These are phyloP conservation scores for Metarhizium robertsii DNA, from an alignment of 2,329 filamentous ascomycete genomes.

Conservation along the genomic window DNA sequence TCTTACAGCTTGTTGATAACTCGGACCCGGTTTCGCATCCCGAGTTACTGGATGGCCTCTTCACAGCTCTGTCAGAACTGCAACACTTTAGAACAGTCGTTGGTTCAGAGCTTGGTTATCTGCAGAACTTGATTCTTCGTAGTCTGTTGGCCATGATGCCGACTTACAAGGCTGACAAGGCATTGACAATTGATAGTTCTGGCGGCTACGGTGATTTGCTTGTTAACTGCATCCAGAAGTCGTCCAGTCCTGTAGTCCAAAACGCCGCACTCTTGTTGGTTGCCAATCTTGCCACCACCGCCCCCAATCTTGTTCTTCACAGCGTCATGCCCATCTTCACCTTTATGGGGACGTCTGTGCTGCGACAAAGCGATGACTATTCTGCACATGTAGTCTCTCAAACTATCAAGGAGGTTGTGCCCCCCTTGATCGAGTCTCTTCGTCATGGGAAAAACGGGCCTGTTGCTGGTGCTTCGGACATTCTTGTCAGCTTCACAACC, in stretches of 20 bases:
- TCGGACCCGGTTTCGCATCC: conserved; percentile 68
- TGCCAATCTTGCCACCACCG: conserved; percentile 75
- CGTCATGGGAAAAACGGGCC: conserved; percentile 69
- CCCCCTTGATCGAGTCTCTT: conserved; percentile 78
- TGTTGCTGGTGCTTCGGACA: conserved; percentile 73
- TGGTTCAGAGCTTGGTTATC: conserved; percentile 79
- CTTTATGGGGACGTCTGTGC: conserved; percentile 87
- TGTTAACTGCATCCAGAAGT: conserved; percentile 88
- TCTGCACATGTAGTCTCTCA: conserved; percentile 93
- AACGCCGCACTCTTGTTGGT: conserved; percentile 84
- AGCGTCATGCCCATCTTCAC: conserved; percentile 99
- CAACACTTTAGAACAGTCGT: conserved; percentile 76
- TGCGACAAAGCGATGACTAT: conserved; percentile 92
- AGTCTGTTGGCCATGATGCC: conserved; percentile 79
- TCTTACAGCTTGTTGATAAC: conserved; percentile 78
- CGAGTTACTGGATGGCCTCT: conserved; percentile 68
- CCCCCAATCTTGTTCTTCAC: conserved; percentile 85
- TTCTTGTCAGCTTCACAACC: conserved; percentile 91
- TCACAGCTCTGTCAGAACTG: conserved; percentile 76
- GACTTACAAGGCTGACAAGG: conserved; percentile 54
- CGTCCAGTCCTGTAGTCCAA: conserved; percentile 85
- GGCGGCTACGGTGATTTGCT: conserved; percentile 82
- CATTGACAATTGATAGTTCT: conserved; percentile 62
- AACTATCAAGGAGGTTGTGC: conserved; percentile 90
- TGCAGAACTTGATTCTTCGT: conserved; percentile 76